phyloP scores from a whole-genome alignment of 371 early-diverging fungal species.

The Mucor irregularis region DNA sequence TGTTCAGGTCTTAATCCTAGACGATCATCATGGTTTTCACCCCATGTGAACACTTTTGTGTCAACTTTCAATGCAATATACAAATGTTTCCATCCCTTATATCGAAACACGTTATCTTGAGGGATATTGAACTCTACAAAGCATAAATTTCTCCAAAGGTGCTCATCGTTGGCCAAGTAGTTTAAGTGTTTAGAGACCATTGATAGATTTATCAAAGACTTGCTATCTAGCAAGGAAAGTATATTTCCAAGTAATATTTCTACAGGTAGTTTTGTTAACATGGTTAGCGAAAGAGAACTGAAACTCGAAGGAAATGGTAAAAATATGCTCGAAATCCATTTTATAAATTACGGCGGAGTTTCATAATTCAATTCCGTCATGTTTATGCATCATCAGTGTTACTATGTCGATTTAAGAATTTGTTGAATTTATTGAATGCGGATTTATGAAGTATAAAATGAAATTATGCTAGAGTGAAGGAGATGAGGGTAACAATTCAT shows the following conservation, averaged over 20 bases:
- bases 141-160: slow-evolving; percentile 40
- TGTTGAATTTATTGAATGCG: too few species aligned
- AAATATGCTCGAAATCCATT: too few species aligned
- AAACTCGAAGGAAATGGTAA: too few species aligned
- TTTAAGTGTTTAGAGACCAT: slow-evolving; percentile 23
- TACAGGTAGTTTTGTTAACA: slow-evolving; percentile 19
- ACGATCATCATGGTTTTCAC: slow-evolving; percentile 33
- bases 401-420: too few species aligned
- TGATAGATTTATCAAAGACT: slow-evolving; percentile 21
- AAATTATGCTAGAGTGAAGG: too few species aligned
- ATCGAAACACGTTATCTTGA: slow-evolving; percentile 30
- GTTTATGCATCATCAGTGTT: too few species aligned
- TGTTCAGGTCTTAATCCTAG: slow-evolving; percentile 22
- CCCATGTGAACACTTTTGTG: slow-evolving; percentile 44
- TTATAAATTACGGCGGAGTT: too few species aligned
- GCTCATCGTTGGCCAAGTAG: slow-evolving; percentile 34
- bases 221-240: slow-evolving; percentile 22
- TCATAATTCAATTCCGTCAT: too few species aligned
- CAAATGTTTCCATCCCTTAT: slow-evolving; percentile 43
- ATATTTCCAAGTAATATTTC: slow-evolving; percentile 25
- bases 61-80: slow-evolving; percentile 28
- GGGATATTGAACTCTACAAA: slow-evolving; percentile 36
- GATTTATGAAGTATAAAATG: too few species aligned
- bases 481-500: too few species aligned
- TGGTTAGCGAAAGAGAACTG: too few species aligned